A percentile compares a stretch with the other conserved stretches of the same genome.
Evolutionary conservation across 1,284 basidiomycete species (phyloP).

Genomic region (Leucoagaricus sp.): DNA sequence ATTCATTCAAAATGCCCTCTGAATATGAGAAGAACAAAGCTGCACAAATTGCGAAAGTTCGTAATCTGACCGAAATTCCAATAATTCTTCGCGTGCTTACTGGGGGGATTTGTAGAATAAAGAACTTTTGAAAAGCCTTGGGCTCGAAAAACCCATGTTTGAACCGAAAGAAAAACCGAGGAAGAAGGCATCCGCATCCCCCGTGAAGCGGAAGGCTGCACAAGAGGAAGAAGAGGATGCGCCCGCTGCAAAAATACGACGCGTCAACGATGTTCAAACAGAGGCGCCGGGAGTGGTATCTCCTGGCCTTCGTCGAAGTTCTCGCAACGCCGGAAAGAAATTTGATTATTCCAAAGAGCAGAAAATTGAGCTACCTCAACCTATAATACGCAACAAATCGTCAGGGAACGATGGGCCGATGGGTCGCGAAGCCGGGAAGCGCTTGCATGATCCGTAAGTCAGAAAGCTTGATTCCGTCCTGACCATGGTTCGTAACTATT

Average conservation of each 20-base stretch:
- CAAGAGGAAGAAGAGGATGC: slow-evolving; percentile 22
- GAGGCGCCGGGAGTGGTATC: slow-evolving; percentile 18
- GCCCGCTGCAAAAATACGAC: slow-evolving; percentile 27
- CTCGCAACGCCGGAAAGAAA: slow-evolving; percentile 60
- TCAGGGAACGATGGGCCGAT: slow-evolving; percentile 38
- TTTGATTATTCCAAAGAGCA: slow-evolving; percentile 51
- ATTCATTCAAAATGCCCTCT: slow-evolving; percentile 24
- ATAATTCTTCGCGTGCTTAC: not conserved
- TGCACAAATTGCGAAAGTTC: slow-evolving; percentile 45
- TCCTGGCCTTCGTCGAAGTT: slow-evolving; percentile 56
- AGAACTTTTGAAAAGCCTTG: slow-evolving; percentile 42
- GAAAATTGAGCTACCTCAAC: slow-evolving; percentile 30
- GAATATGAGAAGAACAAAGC: slow-evolving; percentile 50
- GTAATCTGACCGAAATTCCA: not conserved
- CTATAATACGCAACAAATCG: slow-evolving; percentile 36
- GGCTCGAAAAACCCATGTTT: slow-evolving; percentile 43
- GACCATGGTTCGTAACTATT: not conserved
- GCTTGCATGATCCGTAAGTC: slow-evolving; percentile 68
- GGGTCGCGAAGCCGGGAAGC: slow-evolving; percentile 39
- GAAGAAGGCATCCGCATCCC: slow-evolving; percentile 35
- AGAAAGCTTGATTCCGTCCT: no score
- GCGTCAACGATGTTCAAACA: slow-evolving; percentile 26
- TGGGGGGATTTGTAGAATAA: slow-evolving; percentile 39
- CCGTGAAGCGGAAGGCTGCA: slow-evolving; percentile 30
- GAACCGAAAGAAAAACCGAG: slow-evolving; percentile 47